A percentile compares a stretch with the other conserved stretches of the same genome.
Conservation (phyloP, 768 basidiomycete genomes). For the Galerina sulciceps region DNA sequence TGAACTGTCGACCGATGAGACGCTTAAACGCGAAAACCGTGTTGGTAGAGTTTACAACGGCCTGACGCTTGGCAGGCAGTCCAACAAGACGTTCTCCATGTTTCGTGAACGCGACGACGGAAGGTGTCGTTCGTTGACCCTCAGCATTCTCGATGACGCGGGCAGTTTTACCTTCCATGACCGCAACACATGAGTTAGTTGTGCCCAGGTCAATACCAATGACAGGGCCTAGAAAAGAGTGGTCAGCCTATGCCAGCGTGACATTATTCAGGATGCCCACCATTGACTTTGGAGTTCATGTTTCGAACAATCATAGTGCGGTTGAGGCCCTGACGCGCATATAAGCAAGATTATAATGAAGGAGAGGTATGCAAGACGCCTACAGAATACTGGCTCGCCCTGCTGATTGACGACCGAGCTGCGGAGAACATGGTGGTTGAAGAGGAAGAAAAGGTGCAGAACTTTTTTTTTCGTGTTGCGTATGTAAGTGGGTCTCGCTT, state of each 20-base stretch:
- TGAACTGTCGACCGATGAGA: constrained; percentile 91
- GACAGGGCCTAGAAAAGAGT: constrained; percentile 65
- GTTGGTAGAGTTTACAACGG: constrained; percentile 93
- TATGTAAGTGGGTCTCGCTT: constrained; percentile 35
- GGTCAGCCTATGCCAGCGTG: constrained; percentile 1
- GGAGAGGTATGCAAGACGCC: constrained; percentile 21
- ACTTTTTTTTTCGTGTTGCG: constrained; percentile 52
- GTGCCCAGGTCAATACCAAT: constrained; percentile 97
- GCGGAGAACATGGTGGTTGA: constrained; percentile 73
- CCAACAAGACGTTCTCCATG: constrained; percentile 97
- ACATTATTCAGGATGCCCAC: constrained; percentile 36
- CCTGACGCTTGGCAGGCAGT: constrained; percentile 96
- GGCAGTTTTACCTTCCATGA: constrained; percentile 95
- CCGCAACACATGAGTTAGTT: constrained; percentile 88
- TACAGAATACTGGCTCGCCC: constrained; percentile 69
- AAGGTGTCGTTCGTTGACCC: constrained; percentile 97
- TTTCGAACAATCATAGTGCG: constrained; percentile 83
- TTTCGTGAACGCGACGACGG: constrained; percentile 98
- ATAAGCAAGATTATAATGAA: neutral
- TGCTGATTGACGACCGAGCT: constrained; percentile 63
- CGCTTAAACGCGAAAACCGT: constrained; percentile 96
- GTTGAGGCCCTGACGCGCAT: constrained; percentile 55
- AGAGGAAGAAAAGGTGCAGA: constrained; percentile 45
- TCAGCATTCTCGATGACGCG: constrained; percentile 98
- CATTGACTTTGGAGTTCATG: constrained; percentile 95